These are phyloP conservation scores for Acanthamoeba castellanii DNA, from an alignment of 208 protist species.

Conservation along the genomic window DNA sequence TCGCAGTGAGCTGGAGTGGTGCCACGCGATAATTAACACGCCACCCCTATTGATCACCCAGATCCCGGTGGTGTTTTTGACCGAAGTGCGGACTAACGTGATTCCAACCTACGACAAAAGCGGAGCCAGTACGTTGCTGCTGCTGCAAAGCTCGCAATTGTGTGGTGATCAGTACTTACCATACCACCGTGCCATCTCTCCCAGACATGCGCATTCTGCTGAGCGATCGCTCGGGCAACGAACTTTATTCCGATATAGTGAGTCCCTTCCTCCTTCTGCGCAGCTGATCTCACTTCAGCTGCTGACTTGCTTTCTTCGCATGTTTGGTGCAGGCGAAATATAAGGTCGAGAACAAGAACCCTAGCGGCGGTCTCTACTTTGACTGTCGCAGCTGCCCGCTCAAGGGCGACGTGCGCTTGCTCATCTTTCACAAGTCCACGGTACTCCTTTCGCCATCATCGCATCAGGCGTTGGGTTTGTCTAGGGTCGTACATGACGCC, in stretches of 20 bases:
- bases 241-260: slow-evolving; percentile 41
- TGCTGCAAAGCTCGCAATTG: background rate
- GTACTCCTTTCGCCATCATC: background rate
- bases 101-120: background rate
- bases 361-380: slow-evolving; percentile 25
- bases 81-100: slow-evolving; percentile 10
- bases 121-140: background rate
- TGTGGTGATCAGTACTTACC: background rate
- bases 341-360: background rate
- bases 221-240: slow-evolving; percentile 3
- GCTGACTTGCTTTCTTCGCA: background rate
- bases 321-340: background rate
- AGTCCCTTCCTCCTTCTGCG: background rate
- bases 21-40: background rate
- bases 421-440: slow-evolving; percentile 54
- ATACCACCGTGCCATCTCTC: background rate
- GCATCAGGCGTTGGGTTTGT: background rate
- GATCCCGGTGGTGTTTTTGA: slow-evolving; percentile 41
- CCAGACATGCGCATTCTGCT: slow-evolving; percentile 31
- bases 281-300: background rate
- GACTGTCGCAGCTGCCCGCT: slow-evolving; percentile 36
- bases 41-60: background rate
- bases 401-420: slow-evolving; percentile 56
- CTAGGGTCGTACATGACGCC: background rate
- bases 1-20: background rate